phyloP scores from a whole-genome alignment of 73 alveolate species.

The Uronychia binucleata region DNA sequence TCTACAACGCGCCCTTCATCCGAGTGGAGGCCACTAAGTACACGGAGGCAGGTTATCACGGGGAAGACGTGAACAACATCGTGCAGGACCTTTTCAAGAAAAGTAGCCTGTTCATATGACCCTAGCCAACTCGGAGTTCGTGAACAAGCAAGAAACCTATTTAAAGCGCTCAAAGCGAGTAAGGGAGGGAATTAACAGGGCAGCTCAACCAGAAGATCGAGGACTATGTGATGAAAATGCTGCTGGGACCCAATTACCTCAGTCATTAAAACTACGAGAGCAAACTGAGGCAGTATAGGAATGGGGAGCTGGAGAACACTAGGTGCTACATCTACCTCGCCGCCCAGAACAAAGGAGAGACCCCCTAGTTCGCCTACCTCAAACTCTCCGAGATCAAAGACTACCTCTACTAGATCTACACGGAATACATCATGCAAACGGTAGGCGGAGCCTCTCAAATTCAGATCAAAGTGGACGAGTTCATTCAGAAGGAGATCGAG shows the following conservation, averaged over 20 bases:
- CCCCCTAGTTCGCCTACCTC: conserved; percentile 19
- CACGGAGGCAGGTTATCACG: conserved; percentile 87
- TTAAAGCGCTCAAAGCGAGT: neutral
- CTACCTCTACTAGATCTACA: conserved; percentile 30
- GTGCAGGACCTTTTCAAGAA: conserved; percentile 61
- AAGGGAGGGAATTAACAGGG: neutral
- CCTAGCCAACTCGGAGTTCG: conserved; percentile 44
- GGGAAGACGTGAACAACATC: conserved; percentile 73
- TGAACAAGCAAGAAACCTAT: conserved; percentile 18
- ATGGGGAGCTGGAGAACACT: conserved; percentile 59
- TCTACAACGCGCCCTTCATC: conserved; percentile 78
- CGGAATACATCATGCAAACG: conserved; percentile 23
- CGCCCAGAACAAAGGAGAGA: neutral
- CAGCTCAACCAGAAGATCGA: conserved; percentile 38
- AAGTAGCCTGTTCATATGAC: neutral
- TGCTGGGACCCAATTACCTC: conserved; percentile 60
- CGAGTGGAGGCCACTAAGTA: conserved; percentile 85
- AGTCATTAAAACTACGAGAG: conserved; percentile 9
- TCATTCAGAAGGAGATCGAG: conserved; percentile 52
- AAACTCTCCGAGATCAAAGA: conserved; percentile 22
- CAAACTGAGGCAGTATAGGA: conserved; percentile 31
- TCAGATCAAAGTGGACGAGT: conserved; percentile 43
- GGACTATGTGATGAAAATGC: conserved; percentile 41
- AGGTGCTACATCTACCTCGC: conserved; percentile 38
- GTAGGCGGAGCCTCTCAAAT: neutral